Percentiles rank a stretch among this genome's conserved stretches.
Conservation (phyloP, 2,329 filamentous ascomycete species). For the Scedosporium minutisporum region DNA sequence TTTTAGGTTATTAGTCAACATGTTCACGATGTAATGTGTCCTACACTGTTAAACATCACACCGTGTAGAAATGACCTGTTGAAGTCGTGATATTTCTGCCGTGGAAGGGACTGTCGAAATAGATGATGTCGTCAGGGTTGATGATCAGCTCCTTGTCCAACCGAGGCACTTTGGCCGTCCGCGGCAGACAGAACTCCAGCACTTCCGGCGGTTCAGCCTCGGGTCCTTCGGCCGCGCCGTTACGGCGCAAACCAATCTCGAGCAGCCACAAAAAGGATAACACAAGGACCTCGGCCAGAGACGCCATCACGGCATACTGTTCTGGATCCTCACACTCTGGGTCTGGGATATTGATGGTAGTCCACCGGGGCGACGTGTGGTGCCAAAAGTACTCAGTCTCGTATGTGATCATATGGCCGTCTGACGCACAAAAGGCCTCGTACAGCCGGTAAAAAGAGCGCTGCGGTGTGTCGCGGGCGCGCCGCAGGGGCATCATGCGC, state of each 20-base stretch:
- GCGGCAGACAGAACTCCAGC: too few relatives aligned
- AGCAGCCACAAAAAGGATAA: slow-evolving; percentile 17
- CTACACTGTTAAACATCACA: too few relatives aligned
- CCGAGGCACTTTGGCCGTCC: too few relatives aligned
- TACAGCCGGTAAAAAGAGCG: slow-evolving; percentile 18
- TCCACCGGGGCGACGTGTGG: slow-evolving; percentile 13
- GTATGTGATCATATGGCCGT: slow-evolving; percentile 15
- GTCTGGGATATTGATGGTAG: slow-evolving; percentile 11
- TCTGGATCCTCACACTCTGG: slow-evolving; percentile 13
- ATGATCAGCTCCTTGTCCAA: too few relatives aligned
- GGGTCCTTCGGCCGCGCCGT: too few relatives aligned
- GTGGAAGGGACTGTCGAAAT: too few relatives aligned
- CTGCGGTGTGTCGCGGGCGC: slow-evolving; percentile 16
- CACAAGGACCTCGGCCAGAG: slow-evolving; percentile 14
- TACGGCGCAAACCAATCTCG: slow-evolving; percentile 11
- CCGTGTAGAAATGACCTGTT: too few relatives aligned
- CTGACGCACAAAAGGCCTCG: slow-evolving; percentile 17
- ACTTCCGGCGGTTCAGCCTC: too few relatives aligned
- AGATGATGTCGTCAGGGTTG: too few relatives aligned
- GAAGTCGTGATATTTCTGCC: too few relatives aligned
- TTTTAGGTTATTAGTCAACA: too few relatives aligned
- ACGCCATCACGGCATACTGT: slow-evolving; percentile 16
- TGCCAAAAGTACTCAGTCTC: slow-evolving; percentile 19
- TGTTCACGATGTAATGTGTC: too few relatives aligned
- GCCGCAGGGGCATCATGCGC: slow-evolving; percentile 12